Evolutionary conservation across 352 stramenopile species (phyloP), one percentile per base, ranked within the genome.

Genomic region (Plasmopara muralis): DNA sequence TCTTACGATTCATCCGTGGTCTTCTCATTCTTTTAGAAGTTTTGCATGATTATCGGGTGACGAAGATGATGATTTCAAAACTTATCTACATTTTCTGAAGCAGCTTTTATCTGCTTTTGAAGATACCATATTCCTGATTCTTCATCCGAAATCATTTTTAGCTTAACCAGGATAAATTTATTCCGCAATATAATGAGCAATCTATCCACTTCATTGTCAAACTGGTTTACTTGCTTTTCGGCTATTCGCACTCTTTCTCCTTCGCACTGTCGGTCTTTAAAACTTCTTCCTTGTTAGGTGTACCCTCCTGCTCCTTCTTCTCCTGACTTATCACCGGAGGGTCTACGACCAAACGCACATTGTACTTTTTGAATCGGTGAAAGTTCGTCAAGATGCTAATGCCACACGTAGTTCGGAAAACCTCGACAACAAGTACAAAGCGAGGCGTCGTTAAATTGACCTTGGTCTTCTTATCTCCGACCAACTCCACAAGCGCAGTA

Each of bases 321-420:
- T 30, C 38, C 51, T 10, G 39, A 43, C 7, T 50, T 47, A 7
- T 58, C 39, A n/a, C 14, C 10, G 74, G 77, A 9, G 79, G 77
- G 0, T 88, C 77, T 34, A 90, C 71, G 47, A 88, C 68, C 29
- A 72, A 84, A 29, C 80, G 80, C 51, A 89, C 76, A 53, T 89
- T 91, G 59, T 75, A 91, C 66, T 85, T 85, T 51, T 77, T 78
- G 59, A 69, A 82, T 42, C 76, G 68, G 58, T 89, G 73, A 53
- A 87, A 91, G 51, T 85, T 68, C 38, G 69, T 85, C 60, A 89
- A 68, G 28, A 91, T 51, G 41, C 80, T 91, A 31, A 87, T 63
- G 5, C 80, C 80, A 48, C 73, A 88, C 28, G 78, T 86, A 55
- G 77, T 87, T 43, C 78, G 74, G 55, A 91, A 87, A 28, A 91